Evolutionary conservation across 2,329 filamentous ascomycete species (phyloP).

Genomic region (Sporothrix phasma): DNA sequence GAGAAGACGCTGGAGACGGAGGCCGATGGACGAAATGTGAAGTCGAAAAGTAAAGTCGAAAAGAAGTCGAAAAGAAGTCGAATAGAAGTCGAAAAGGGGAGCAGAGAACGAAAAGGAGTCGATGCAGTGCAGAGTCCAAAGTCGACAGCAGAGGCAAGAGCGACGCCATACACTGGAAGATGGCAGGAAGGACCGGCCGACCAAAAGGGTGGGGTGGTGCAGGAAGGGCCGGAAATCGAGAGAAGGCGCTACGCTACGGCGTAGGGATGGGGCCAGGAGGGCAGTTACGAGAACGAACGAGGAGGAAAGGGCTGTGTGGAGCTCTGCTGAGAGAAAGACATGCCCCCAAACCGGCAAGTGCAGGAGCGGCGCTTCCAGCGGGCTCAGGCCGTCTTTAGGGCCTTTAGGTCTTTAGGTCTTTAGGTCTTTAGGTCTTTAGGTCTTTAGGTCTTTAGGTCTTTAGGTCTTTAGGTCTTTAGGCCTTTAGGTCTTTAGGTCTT

Average conservation of each 20-base stretch:
- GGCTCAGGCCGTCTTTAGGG: too few relatives aligned
- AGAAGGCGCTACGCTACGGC: constrained; percentile 2
- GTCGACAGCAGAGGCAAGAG: neutral
- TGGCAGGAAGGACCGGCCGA: neutral
- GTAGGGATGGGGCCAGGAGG: neutral
- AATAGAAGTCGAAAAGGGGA: neutral
- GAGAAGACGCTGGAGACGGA: neutral
- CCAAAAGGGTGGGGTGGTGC: neutral
- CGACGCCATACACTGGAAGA: neutral
- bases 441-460: too few relatives aligned
- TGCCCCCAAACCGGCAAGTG: constrained; percentile 7
- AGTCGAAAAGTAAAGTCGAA: neutral
- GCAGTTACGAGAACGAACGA: neutral
- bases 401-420: too few relatives aligned
- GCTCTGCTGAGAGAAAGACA: neutral
- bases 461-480: too few relatives aligned
- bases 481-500: too few relatives aligned
- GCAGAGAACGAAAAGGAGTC: neutral
- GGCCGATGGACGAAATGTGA: neutral
- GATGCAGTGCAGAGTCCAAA: neutral
- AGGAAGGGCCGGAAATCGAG: constrained; percentile 5
- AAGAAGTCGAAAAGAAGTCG: neutral
- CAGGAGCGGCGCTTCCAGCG: too few relatives aligned
- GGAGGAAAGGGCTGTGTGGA: neutral
- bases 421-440: too few relatives aligned